These are phyloP conservation scores for Suillus cothurnatus DNA, from an alignment of 768 basidiomycete species.

Conservation along the genomic window DNA sequence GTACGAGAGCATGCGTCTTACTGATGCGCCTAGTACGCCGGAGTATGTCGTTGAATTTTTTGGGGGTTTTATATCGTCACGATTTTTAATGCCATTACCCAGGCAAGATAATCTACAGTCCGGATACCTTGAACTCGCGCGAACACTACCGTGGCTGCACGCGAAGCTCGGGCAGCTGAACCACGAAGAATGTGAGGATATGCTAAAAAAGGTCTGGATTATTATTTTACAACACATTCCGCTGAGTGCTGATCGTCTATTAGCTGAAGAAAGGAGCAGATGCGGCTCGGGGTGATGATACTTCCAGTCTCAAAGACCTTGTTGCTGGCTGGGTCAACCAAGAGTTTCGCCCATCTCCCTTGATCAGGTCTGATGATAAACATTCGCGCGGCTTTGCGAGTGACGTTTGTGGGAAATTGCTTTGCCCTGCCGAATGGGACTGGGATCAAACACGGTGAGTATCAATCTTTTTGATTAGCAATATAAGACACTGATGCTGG, in stretches of 20 bases:
- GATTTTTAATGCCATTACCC: background rate
- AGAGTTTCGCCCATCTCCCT: too few relatives aligned
- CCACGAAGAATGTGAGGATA: background rate
- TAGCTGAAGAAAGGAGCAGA: constrained; percentile 1
- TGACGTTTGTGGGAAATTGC: background rate
- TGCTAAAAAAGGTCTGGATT: background rate
- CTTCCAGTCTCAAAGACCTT: background rate
- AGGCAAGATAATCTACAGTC: background rate
- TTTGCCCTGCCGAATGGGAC: background rate
- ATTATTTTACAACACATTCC: background rate
- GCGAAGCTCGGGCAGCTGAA: background rate
- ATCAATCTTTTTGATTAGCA: background rate
- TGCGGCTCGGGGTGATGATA: background rate
- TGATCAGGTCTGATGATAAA: background rate
- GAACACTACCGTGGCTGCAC: background rate
- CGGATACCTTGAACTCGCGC: background rate
- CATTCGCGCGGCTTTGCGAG: background rate
- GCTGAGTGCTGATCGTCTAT: background rate
- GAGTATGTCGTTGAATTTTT: background rate
- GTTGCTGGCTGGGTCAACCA: background rate
- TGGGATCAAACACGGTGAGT: background rate
- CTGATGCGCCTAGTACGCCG: too few relatives aligned
- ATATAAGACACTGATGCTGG: background rate
- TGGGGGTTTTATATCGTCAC: too few relatives aligned
- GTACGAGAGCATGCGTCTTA: background rate